Conservation (phyloP, 305 asterid species). For the Fraxinus sp. region DNA sequence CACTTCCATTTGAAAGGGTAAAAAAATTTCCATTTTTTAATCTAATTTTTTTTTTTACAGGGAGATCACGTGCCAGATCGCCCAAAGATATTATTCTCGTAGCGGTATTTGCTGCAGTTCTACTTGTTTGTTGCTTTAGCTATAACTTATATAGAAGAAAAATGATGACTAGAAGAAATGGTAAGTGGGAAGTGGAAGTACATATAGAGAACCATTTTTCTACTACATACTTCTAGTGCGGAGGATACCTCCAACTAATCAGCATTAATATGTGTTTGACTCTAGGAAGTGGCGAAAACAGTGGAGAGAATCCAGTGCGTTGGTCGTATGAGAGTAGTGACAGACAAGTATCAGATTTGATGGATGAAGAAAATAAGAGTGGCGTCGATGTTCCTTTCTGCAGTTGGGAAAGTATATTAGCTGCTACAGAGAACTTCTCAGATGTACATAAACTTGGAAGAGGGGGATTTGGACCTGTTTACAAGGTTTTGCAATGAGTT, state of each 20-base stretch:
- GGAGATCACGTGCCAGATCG: neutral
- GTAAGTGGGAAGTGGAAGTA: conserved; percentile 5
- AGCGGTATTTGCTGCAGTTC: conserved; percentile 22
- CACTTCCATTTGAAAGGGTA: neutral
- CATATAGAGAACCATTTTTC: neutral
- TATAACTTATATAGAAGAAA: conserved; percentile 21
- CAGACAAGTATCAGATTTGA: conserved; percentile 24
- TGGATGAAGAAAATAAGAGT: conserved; percentile 28
- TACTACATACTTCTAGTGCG: neutral
- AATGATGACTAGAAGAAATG: conserved; percentile 15
- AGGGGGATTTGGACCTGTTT: conserved; percentile 34
- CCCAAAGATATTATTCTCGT: neutral
- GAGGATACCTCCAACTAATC: neutral
- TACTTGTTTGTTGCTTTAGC: conserved; percentile 25
- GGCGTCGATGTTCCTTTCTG: conserved; percentile 33
- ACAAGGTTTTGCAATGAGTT: conserved; percentile 37
- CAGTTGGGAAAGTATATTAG: conserved; percentile 29
- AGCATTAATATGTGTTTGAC: neutral
- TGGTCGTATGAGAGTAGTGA: conserved; percentile 11
- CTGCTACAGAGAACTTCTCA: conserved; percentile 45
- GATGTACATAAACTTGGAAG: conserved; percentile 45
- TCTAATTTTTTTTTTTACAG: neutral
- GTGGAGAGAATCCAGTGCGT: neutral
- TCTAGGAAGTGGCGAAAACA: conserved; percentile 21
- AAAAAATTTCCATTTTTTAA: neutral